Base-by-base conservation (phyloP, 805 yeast genomes). In the Ogataea angusta region DNA sequence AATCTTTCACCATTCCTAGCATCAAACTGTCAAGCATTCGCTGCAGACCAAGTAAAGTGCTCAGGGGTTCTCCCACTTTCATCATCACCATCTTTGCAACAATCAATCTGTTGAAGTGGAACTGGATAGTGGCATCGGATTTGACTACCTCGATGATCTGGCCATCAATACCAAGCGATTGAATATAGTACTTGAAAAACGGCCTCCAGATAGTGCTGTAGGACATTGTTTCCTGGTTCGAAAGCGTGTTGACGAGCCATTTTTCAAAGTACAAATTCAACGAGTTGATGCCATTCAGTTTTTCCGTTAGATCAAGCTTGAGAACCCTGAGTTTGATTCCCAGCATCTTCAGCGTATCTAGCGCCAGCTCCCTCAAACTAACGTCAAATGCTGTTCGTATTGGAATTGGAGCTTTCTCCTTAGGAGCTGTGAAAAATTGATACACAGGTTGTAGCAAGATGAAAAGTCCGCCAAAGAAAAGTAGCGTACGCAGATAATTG, bases 101-200 rank as follows among this genome's bases (percentile, higher is more conserved):
- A 6, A 59, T 38, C 10, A 59, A 24, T 19, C 51, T 43, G 32
- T 52, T 45, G 38, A 59, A 62, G 13, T 51, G 57, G 22, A 49
- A 51, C 31, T 52, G 54, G 13, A 60, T 39, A 10, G 44, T 38
- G 4, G 47, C 43, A 22, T 49, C 53, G 2, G 51, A 40, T 17
- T 41, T 43, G 13, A 47, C 24, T 5, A 25, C 41, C 8, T 40
- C 14, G 5, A 43, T 13, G 10, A 46, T 34, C 3, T 21, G 14
- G n/a, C 45, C 55, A 17, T 52, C 48, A 7, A 48, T 39, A 10
- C 31, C 36, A 5, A 51, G 27, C 5, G 51, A 42, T 27, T 42
- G 34, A 28, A 57, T 17, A 35, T 40, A 56, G 10, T 40, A 36
- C 21, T 39, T 42, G 16, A 45, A 15, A 8, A 53, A 17, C 3